phyloP scores from a whole-genome alignment of 176 grass and related monocot species.

The Carex kokanica region DNA sequence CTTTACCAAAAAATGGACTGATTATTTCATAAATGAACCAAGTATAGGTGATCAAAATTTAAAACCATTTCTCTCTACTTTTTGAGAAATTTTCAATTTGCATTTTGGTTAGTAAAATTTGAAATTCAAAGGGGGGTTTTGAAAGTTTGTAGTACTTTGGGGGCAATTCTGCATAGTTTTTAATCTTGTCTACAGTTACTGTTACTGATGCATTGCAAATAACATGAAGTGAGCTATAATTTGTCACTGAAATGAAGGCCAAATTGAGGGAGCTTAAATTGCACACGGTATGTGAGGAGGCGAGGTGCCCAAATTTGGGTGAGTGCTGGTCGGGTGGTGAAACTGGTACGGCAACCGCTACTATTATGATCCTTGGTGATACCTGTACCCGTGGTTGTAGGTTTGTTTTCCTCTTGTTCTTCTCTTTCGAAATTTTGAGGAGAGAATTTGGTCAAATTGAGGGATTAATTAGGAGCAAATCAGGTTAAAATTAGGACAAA shows the following conservation, averaged over 20 bases:
- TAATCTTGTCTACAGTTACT: neutral
- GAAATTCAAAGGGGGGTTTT: too few relatives aligned
- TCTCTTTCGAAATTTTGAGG: neutral
- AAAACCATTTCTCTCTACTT: too few relatives aligned
- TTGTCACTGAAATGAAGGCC: conserved; percentile 32
- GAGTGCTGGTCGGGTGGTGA: conserved; percentile 98
- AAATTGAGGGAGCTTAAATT: conserved; percentile 94
- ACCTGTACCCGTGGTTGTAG: conserved; percentile 93
- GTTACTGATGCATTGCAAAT: neutral
- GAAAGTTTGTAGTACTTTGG: too few relatives aligned
- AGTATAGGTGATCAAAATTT: too few relatives aligned
- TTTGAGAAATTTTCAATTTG: too few relatives aligned
- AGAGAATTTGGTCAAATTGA: neutral
- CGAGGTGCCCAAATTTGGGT: conserved; percentile 70
- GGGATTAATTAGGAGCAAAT: neutral
- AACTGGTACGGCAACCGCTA: conserved; percentile 84
- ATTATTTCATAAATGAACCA: too few relatives aligned
- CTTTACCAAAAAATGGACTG: too few relatives aligned
- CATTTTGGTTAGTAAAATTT: too few relatives aligned
- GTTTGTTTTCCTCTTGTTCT: conserved; percentile 22
- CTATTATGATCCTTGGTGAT: conserved; percentile 98
- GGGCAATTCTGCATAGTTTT: neutral
- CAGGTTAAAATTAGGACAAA: neutral
- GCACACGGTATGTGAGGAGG: conserved; percentile 97
- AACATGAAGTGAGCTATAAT: neutral